A percentile compares a stretch with the other conserved stretches of the same genome.
Conservation (phyloP, 2,329 filamentous ascomycete species). For the Eurotiales sp. region DNA sequence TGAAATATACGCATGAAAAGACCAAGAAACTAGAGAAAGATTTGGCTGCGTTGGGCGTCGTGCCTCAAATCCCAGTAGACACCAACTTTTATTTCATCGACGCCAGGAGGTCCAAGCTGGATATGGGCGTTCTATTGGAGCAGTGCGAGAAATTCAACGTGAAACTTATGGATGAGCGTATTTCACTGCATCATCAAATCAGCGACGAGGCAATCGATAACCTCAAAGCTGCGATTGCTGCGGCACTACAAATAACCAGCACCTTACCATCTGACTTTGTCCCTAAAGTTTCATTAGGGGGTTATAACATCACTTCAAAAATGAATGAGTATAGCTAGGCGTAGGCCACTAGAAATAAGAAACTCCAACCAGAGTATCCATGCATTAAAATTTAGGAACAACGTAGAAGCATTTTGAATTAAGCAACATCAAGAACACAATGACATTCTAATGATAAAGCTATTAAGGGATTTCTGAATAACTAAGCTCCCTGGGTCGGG, state of each 20-base stretch:
- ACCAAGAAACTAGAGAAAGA: constrained; percentile 21
- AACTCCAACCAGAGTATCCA: too few species aligned
- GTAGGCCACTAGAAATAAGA: background rate
- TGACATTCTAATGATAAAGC: too few species aligned
- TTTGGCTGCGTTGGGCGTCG: constrained; percentile 43
- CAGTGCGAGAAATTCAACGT: constrained; percentile 22
- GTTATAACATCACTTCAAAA: constrained; percentile 24
- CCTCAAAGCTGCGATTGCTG: constrained; percentile 23
- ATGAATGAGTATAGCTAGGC: constrained; percentile 26
- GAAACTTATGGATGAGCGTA: constrained; percentile 24
- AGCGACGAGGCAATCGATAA: constrained; percentile 28
- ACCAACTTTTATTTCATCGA: constrained; percentile 27
- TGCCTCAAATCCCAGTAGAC: constrained; percentile 40
- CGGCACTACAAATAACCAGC: constrained; percentile 22
- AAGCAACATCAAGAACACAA: too few species aligned
- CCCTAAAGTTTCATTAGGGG: constrained; percentile 15
- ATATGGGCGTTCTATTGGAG: constrained; percentile 24
- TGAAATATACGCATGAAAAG: constrained; percentile 22
- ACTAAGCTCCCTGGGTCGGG: constrained; percentile 18
- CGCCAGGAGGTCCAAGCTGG: constrained; percentile 18
- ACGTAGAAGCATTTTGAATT: too few species aligned
- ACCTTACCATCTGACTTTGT: constrained; percentile 18
- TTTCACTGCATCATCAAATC: constrained; percentile 29
- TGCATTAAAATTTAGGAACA: too few species aligned
- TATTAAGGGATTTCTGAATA: constrained; percentile 2